Evolutionary conservation across 768 basidiomycete genomes (phyloP).

Genomic region (Kwoniella bestiolae): DNA sequence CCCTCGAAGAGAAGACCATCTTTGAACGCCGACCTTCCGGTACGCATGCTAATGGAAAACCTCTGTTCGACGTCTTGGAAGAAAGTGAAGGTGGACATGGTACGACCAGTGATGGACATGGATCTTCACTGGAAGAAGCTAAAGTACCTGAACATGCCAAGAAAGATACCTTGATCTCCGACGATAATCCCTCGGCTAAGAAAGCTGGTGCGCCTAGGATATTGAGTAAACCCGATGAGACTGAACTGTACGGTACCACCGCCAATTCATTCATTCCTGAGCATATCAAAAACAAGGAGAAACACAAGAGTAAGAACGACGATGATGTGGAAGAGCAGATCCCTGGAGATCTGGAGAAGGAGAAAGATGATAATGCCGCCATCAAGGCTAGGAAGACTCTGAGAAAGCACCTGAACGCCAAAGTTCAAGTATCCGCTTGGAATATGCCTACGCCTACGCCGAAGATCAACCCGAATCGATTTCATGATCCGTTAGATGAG

Average conservation of each 20-base stretch:
- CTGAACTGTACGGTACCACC: conserved; percentile 63
- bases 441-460: conserved; percentile 71
- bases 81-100: conserved; percentile 33
- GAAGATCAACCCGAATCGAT: conserved; percentile 71
- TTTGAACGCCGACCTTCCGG: conserved; percentile 62
- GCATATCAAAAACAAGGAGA: conserved; percentile 62
- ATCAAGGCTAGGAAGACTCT: conserved; percentile 63
- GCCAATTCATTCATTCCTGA: conserved; percentile 63
- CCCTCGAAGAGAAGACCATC: conserved; percentile 70
- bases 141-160: conserved; percentile 40
- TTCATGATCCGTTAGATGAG: conserved; percentile 87
- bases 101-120: not conserved
- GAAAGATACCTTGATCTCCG: conserved; percentile 54
- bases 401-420: conserved; percentile 65
- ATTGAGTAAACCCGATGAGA: conserved; percentile 31
- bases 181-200: conserved; percentile 53
- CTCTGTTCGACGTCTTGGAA: conserved; percentile 51
- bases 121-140: conserved; percentile 35
- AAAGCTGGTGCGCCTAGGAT: conserved; percentile 42
- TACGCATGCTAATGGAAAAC: conserved; percentile 51
- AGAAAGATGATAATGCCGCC: conserved; percentile 63
- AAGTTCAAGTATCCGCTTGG: conserved; percentile 66
- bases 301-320: conserved; percentile 63
- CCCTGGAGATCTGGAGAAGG: conserved; percentile 34
- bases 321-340: conserved; percentile 21